Conservation (phyloP, 139 green algal species). For the Chlorella sp. region DNA sequence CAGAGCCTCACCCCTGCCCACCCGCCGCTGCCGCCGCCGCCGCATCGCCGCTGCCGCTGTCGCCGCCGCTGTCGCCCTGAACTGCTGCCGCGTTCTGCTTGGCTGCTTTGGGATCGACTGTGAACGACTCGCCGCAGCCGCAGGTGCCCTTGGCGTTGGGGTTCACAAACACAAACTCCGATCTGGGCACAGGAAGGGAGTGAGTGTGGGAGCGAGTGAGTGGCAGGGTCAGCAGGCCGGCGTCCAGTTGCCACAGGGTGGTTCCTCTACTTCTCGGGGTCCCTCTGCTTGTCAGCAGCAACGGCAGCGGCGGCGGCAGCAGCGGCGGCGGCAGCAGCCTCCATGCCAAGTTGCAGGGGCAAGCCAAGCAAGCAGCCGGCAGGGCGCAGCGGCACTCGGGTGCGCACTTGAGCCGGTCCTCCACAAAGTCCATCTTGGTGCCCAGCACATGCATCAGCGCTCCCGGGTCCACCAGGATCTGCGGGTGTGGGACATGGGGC, state of each 20-base stretch:
- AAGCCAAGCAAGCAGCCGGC: too few species aligned
- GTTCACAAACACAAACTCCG: constrained; percentile 96
- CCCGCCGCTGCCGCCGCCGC: constrained; percentile 9
- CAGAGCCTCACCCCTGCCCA: neutral
- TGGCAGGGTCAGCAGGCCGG: neutral
- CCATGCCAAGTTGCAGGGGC: too few species aligned
- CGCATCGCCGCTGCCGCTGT: neutral
- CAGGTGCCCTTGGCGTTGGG: constrained; percentile 94
- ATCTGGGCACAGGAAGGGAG: constrained; percentile 50
- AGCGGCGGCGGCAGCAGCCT: too few species aligned
- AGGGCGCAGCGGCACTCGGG: too few species aligned
- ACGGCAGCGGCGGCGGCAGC: too few species aligned
- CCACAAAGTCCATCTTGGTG: constrained; percentile 96
- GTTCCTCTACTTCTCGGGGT: too few species aligned
- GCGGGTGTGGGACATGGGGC: too few species aligned
- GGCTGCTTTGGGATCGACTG: constrained; percentile 52
- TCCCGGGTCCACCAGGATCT: constrained; percentile 88
- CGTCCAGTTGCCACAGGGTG: too few species aligned
- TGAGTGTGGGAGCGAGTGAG: neutral
- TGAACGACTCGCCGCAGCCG: constrained; percentile 96
- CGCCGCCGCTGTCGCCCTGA: neutral
- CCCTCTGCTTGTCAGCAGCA: too few species aligned
- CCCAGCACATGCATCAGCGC: constrained; percentile 98
- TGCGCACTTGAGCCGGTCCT: constrained; percentile 85
- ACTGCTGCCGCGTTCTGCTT: constrained; percentile 5